phyloP scores from a whole-genome alignment of 805 yeast species.

The Cyberlindnera saturnus region DNA sequence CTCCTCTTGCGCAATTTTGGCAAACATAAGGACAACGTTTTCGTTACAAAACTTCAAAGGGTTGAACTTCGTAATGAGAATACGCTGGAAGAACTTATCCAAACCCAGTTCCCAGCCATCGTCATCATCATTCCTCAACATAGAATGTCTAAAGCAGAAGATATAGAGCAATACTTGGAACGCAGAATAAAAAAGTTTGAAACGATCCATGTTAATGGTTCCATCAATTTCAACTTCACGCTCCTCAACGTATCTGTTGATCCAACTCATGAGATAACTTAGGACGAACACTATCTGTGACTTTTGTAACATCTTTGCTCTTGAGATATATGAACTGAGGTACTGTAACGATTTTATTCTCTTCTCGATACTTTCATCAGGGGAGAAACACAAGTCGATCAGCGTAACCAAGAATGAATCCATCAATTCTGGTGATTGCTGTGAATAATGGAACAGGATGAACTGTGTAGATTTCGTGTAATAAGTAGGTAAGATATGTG shows the following conservation, averaged over 20 bases:
- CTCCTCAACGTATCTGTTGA: constrained; percentile 72
- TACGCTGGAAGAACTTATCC: constrained; percentile 82
- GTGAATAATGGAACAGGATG: constrained; percentile 73
- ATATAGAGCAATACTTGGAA: constrained; percentile 88
- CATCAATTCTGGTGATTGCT: constrained; percentile 72
- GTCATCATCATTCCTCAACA: constrained; percentile 38
- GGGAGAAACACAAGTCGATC: constrained; percentile 75
- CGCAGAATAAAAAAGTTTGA: constrained; percentile 83
- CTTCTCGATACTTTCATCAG: constrained; percentile 61
- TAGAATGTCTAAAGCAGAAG: constrained; percentile 78
- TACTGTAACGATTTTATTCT: constrained; percentile 90
- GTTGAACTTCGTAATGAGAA: constrained; percentile 82
- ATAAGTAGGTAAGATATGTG: constrained; percentile 86
- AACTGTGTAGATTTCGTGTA: constrained; percentile 86
- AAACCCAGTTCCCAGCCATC: constrained; percentile 71
- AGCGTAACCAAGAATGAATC: constrained; percentile 80
- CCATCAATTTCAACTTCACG: constrained; percentile 77
- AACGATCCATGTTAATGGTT: constrained; percentile 78
- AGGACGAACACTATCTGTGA: constrained; percentile 76
- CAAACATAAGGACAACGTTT: constrained; percentile 89
- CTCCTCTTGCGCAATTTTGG: constrained; percentile 83
- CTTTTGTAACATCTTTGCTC: constrained; percentile 68
- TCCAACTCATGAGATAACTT: constrained; percentile 79
- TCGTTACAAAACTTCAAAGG: constrained; percentile 92
- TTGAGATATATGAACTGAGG: constrained; percentile 81